phyloP scores from a whole-genome alignment of 148 eudicot genomes.

The Rhododendron williamsianum region DNA sequence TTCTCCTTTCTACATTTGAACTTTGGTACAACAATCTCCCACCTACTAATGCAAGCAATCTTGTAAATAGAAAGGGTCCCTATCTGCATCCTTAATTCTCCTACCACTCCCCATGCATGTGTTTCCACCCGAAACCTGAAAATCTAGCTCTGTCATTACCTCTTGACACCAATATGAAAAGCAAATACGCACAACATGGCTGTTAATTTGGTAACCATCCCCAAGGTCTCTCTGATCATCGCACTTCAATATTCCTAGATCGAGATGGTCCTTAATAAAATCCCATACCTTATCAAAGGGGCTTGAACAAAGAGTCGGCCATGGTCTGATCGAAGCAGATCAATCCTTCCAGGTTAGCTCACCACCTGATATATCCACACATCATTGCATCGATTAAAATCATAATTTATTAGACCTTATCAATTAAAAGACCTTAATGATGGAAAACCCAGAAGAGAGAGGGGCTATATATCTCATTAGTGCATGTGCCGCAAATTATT shows the following conservation, averaged over 20 bases:
- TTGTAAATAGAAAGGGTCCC: neutral
- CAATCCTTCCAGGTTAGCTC: slow-evolving; percentile 64
- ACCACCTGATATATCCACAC: slow-evolving; percentile 51
- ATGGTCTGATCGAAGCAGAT: slow-evolving; percentile 82
- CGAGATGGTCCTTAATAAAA: neutral
- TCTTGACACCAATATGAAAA: neutral
- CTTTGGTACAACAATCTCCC: neutral
- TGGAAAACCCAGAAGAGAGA: no score
- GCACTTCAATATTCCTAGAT: neutral
- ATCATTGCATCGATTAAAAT: neutral
- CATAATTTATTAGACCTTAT: neutral
- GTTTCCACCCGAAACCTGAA: neutral
- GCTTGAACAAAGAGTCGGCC: slow-evolving; percentile 78
- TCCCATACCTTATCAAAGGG: slow-evolving; percentile 24
- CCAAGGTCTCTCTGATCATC: neutral
- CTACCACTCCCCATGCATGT: neutral
- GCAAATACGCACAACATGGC: neutral
- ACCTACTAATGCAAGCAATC: neutral
- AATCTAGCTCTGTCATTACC: neutral
- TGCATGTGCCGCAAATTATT: neutral
- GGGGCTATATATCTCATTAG: no score
- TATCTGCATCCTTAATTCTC: neutral
- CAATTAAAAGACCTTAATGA: neutral
- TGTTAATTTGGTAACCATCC: neutral
- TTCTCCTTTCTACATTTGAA: neutral